Evolutionary conservation across 2,329 filamentous ascomycete genomes (phyloP).

Genomic region (Sclerotinia borealis): DNA sequence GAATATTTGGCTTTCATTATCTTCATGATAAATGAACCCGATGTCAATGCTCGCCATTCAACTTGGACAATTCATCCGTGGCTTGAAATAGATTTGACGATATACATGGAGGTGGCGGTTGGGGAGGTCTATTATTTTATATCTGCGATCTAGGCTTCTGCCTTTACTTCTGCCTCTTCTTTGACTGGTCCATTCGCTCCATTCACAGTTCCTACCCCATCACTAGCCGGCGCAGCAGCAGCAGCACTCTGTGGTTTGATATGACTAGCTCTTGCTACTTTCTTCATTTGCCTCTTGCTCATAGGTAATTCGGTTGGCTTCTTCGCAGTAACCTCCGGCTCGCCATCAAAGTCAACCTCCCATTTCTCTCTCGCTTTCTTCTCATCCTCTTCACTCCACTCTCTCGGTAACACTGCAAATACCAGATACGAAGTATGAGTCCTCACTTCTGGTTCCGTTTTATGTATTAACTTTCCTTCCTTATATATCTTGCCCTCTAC

Average conservation of each 20-base stretch:
- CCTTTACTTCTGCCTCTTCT: not conserved
- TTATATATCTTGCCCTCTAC: slow-evolving; percentile 54
- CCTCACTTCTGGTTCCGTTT: slow-evolving; percentile 83
- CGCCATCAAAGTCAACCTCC: slow-evolving; percentile 27
- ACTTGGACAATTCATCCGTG: not conserved
- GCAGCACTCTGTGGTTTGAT: not conserved
- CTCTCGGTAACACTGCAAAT: slow-evolving; percentile 81
- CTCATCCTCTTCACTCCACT: slow-evolving; percentile 83
- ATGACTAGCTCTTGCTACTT: slow-evolving; percentile 17
- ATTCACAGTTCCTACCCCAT: not conserved
- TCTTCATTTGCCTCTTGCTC: slow-evolving; percentile 27
- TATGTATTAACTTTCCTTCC: slow-evolving; percentile 71
- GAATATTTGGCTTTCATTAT: too few species aligned
- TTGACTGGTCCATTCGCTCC: too few species aligned
- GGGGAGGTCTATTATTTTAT: not conserved
- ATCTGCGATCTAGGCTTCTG: not conserved
- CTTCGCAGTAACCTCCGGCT: slow-evolving; percentile 17
- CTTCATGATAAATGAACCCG: too few species aligned
- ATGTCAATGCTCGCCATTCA: too few species aligned
- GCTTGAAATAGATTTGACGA: not conserved
- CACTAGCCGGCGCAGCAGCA: not conserved
- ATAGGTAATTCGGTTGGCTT: slow-evolving; percentile 12
- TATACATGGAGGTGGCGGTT: not conserved
- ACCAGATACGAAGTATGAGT: slow-evolving; percentile 96
- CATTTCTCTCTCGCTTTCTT: slow-evolving; percentile 56